These are phyloP conservation scores for Aspergillus sp. DNA, from an alignment of 2,329 filamentous ascomycete genomes.

Conservation along the genomic window DNA sequence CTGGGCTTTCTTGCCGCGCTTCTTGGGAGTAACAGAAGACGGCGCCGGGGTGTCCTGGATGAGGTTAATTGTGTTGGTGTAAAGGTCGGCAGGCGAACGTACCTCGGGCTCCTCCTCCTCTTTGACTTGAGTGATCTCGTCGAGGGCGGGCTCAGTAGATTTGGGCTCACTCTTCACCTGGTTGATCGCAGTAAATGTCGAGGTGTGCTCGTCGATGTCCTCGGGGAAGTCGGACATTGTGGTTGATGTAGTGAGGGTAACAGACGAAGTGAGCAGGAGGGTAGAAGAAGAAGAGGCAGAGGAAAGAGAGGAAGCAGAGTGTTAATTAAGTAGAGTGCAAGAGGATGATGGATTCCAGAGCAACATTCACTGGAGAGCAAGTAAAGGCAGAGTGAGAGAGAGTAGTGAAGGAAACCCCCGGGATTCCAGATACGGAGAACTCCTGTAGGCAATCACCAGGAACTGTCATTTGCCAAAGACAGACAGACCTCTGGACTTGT, in stretches of 20 bases:
- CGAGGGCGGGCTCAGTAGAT: not conserved
- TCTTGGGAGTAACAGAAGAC: constrained; percentile 9
- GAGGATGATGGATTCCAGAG: too few species aligned
- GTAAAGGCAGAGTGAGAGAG: too few species aligned
- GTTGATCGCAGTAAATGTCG: not conserved
- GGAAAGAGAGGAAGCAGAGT: too few species aligned
- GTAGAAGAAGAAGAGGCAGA: too few species aligned
- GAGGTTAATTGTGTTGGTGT: not conserved
- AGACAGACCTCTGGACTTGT: too few species aligned
- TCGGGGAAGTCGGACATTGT: too few species aligned
- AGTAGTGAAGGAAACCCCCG: not conserved
- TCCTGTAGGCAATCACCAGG: not conserved
- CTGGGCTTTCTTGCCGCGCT: constrained; percentile 13
- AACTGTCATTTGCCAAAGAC: too few species aligned
- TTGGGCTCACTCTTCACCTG: not conserved
- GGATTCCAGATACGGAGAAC: not conserved
- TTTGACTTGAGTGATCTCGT: not conserved
- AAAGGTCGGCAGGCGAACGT: not conserved
- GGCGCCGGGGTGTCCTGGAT: constrained; percentile 1
- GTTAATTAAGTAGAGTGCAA: too few species aligned
- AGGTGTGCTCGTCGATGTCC: not conserved
- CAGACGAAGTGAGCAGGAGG: too few species aligned
- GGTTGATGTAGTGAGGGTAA: too few species aligned
- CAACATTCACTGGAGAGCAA: too few species aligned
- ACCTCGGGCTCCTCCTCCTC: not conserved